Percentiles rank a stretch among this genome's conserved stretches.
These are phyloP conservation scores for Paramyrothecium roridum DNA, from an alignment of 2,329 filamentous ascomycete genomes.

Conservation along the genomic window DNA sequence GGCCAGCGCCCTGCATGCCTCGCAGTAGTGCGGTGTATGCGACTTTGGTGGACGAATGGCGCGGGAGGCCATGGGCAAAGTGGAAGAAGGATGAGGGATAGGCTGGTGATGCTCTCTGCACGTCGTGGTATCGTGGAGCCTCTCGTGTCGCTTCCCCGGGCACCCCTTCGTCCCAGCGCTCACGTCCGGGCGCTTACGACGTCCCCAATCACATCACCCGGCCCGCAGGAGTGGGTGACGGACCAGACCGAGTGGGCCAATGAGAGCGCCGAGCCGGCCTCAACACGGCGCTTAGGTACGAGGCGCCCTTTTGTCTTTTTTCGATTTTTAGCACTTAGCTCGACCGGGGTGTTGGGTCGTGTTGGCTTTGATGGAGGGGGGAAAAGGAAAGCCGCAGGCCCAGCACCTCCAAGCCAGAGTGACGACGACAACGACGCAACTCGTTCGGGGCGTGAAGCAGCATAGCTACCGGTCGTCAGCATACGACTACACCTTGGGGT, in stretches of 20 bases:
- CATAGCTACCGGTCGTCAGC: too few species aligned
- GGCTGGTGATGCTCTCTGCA: neutral
- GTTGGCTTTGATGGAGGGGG: neutral
- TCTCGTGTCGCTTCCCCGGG: neutral
- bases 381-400: too few species aligned
- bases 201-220: conserved; percentile 26
- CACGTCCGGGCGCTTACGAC: conserved; percentile 28
- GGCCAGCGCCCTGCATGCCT: conserved; percentile 18
- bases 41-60: conserved; percentile 8
- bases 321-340: conserved; percentile 1
- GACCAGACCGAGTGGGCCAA: conserved; percentile 21
- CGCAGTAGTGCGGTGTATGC: conserved; percentile 20
- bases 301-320: conserved; percentile 4
- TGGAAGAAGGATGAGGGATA: neutral
- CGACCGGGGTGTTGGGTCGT: conserved; percentile 23
- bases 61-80: neutral
- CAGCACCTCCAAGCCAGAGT: too few species aligned
- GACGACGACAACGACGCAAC: too few species aligned
- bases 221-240: conserved; percentile 26
- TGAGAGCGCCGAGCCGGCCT: conserved; percentile 11
- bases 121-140: neutral
- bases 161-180: conserved; percentile 9
- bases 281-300: conserved; percentile 29
- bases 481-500: too few species aligned
- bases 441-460: too few species aligned